Evolutionary conservation across 2,329 filamentous ascomycete species (phyloP).

Genomic region (Colletotrichum sp.): DNA sequence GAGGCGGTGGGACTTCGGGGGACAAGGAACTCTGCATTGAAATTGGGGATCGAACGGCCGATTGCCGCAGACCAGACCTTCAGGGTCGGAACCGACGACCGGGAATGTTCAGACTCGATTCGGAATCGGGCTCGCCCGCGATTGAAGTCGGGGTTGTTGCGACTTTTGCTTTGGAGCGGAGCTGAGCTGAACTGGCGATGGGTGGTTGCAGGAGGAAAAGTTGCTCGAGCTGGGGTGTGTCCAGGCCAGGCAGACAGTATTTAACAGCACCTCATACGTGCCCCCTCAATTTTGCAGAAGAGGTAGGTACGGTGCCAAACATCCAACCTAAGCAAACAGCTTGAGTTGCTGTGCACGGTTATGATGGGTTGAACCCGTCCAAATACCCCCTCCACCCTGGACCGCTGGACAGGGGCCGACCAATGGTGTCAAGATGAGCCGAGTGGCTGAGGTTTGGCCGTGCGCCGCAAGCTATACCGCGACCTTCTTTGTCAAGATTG

Average conservation of each 20-base stretch:
- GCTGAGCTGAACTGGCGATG: neutral
- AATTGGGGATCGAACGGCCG: neutral
- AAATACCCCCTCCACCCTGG: neutral
- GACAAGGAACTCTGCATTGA: conserved; percentile 9
- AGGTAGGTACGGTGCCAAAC: neutral
- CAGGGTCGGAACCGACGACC: neutral
- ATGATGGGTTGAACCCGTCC: conserved; percentile 3
- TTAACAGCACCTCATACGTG: neutral
- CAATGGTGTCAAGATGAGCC: neutral
- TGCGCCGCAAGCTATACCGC: neutral
- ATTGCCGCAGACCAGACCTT: neutral
- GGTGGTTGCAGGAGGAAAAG: neutral
- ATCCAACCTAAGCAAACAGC: neutral
- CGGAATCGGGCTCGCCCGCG: neutral
- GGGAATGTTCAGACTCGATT: neutral
- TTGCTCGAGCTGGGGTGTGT: neutral
- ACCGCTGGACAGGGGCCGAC: neutral
- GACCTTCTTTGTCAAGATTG: neutral
- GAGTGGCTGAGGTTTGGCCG: neutral
- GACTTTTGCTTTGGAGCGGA: neutral
- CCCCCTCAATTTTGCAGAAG: neutral
- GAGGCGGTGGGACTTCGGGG: conserved; percentile 8
- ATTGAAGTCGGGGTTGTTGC: neutral
- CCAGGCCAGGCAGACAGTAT: neutral
- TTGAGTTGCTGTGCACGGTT: neutral